Base-by-base conservation (phyloP, 805 yeast genomes). In the Metschnikowia rubicola region DNA sequence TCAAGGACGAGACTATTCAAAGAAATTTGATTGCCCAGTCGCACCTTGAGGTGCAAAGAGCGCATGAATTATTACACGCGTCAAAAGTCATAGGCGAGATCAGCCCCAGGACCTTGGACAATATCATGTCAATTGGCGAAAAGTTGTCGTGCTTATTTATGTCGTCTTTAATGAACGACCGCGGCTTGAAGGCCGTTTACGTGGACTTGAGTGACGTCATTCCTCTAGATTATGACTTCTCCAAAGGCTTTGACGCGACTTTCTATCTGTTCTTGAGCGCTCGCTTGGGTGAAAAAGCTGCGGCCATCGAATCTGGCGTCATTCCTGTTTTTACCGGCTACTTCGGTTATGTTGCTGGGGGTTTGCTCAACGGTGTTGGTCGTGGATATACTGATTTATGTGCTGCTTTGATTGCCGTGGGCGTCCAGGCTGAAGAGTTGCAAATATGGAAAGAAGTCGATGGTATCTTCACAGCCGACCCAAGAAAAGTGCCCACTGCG, bases 371-470 rank as follows among this genome's bases (percentile, higher is more conserved):
- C 59, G 88, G 95, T 43, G 96, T 94, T 47, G 99, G 99, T 38
- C 83, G 99, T 63, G 99, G 99, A 34, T 94, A 94, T 68, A 94
- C 99, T 9, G 99, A 94, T 66, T 73, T 94, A 58, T 94, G 99
- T 74, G 99, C 99, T 15, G 99, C 98, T 1, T 76, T 94, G 61
- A 79, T 90, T 35, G 97, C 99, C 0, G 98, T 94, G 29, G 99
- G 97, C 1, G 68, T 86, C 41, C 80, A 77, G 52, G 97, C 98
- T 5, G 95, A 89, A 38, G 99, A 94, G 68, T 75, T 94, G 52
- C 99, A 94, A 71, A 88, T 94, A 41, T 94, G 99, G 99, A 94
- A 94, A 61, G 99, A 94, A 72, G 99, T 94, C 43, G 99, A 94
- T 65, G 99, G 99, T 59, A 94, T 94, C 35, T 94, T 94, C 73